Evolutionary conservation across 2,329 filamentous ascomycete genomes (phyloP).

Genomic region (Colletotrichum scovillei): DNA sequence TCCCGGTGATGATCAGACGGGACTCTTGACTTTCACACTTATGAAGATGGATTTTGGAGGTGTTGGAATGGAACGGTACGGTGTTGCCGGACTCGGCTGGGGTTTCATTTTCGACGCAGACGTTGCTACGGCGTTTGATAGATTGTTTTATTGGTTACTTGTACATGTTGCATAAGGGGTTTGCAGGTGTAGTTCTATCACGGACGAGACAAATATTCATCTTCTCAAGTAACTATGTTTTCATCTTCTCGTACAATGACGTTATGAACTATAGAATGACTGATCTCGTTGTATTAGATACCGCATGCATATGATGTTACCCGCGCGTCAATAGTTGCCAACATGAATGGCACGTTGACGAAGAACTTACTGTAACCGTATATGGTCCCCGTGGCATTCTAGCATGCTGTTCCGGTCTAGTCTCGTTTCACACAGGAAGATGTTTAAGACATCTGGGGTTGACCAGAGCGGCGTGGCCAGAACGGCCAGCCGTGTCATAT

Average conservation of each 20-base stretch:
- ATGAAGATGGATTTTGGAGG: slow-evolving; percentile 34
- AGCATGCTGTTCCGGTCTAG: not conserved
- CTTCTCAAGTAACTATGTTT: not conserved
- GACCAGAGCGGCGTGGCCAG: not conserved
- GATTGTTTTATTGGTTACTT: slow-evolving; percentile 17
- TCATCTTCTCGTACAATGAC: not conserved
- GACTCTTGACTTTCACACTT: slow-evolving; percentile 32
- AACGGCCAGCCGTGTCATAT: not conserved
- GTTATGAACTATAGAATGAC: not conserved
- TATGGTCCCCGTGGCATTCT: not conserved
- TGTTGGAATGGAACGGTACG: slow-evolving; percentile 29
- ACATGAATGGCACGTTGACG: slow-evolving; percentile 3
- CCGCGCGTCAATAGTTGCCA: slow-evolving; percentile 16
- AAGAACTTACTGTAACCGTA: slow-evolving; percentile 1
- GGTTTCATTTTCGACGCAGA: slow-evolving; percentile 28
- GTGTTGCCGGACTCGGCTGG: slow-evolving; percentile 32
- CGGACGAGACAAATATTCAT: slow-evolving; percentile 31
- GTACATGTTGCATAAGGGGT: slow-evolving; percentile 28
- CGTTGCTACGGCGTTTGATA: slow-evolving; percentile 29
- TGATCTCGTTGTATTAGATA: slow-evolving; percentile 11
- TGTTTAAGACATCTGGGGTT: slow-evolving; percentile 25
- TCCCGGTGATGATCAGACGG: slow-evolving; percentile 36
- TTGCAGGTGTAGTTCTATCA: slow-evolving; percentile 31
- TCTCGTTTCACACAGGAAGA: not conserved
- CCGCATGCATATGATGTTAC: slow-evolving; percentile 16